These are phyloP conservation scores for Mycena belliarum DNA, from an alignment of 768 basidiomycete species.

Conservation along the genomic window DNA sequence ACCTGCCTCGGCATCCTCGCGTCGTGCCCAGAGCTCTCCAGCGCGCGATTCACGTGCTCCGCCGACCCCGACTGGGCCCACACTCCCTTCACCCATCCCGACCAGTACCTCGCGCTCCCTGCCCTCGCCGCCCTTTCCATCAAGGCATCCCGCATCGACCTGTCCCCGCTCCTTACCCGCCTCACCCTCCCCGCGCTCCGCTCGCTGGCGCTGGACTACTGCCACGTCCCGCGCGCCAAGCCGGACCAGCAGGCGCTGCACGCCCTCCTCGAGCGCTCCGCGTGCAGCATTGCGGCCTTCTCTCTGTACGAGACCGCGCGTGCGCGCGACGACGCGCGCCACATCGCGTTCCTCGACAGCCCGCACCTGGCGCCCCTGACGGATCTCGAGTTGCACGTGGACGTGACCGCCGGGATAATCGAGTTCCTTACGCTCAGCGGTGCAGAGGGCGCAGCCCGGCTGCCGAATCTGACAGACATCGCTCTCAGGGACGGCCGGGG, in stretches of 20 bases:
- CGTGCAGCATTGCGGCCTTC: conserved; percentile 1
- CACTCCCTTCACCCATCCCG: conserved; percentile 4
- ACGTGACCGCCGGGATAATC: conserved; percentile 10
- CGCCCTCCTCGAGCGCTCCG: conserved; percentile 11
- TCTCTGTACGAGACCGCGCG: conserved; percentile 14
- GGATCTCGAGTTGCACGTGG: conserved; percentile 13
- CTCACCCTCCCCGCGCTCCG: conserved; percentile 16
- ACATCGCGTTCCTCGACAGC: conserved; percentile 9
- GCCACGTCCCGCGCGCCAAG: conserved; percentile 9
- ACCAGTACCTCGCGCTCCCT: conserved; percentile 11
- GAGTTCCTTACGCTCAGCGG: conserved; percentile 1
- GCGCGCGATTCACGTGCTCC: conserved; percentile 10
- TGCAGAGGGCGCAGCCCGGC: neutral
- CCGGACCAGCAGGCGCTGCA: conserved; percentile 8
- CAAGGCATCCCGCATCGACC: conserved; percentile 12
- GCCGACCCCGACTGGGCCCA: conserved; percentile 15
- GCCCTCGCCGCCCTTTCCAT: conserved; percentile 7
- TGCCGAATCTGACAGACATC: conserved; percentile 7
- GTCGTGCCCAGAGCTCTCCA: conserved; percentile 1
- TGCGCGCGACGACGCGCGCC: conserved; percentile 2
- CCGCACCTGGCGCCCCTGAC: conserved; percentile 3
- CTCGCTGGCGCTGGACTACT: conserved; percentile 12
- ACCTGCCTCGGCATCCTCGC: conserved; percentile 17
- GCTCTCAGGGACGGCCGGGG: conserved; percentile 9
- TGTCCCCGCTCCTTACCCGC: conserved; percentile 10